Evolutionary conservation across 805 yeast genomes (phyloP).

Genomic region (Kregervanrija delftensis): DNA sequence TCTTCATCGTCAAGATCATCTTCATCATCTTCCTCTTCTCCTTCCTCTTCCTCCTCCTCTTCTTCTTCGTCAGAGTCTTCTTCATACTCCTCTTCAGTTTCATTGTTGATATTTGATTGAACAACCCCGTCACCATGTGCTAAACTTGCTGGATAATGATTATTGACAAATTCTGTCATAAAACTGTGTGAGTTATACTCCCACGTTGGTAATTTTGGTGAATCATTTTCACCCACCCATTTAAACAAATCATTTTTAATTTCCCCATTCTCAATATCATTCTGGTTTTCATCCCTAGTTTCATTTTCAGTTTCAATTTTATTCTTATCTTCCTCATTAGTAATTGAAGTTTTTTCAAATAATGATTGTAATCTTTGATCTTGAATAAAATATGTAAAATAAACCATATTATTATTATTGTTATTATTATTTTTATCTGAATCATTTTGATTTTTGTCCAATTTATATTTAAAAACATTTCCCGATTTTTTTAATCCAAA

Average conservation of each 20-base stretch:
- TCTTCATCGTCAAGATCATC: slow-evolving; percentile 1
- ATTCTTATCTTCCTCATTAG: neutral
- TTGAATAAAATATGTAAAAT: slow-evolving; percentile 18
- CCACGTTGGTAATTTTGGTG: slow-evolving; percentile 23
- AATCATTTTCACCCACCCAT: slow-evolving; percentile 15
- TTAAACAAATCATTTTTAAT: slow-evolving; percentile 1
- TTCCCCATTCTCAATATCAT: neutral
- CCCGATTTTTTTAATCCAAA: slow-evolving; percentile 48
- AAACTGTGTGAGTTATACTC: slow-evolving; percentile 25
- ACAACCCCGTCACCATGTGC: slow-evolving; percentile 2
- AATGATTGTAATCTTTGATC: slow-evolving; percentile 19
- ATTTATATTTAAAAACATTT: slow-evolving; percentile 36
- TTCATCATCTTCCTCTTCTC: slow-evolving; percentile 13
- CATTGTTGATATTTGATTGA: slow-evolving; percentile 19
- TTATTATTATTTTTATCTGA: neutral
- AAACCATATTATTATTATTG: slow-evolving; percentile 14
- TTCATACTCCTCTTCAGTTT: slow-evolving; percentile 28
- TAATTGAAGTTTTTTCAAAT: slow-evolving; percentile 2
- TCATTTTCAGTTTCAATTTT: neutral
- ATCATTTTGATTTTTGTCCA: neutral
- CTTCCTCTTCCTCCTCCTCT: slow-evolving; percentile 17
- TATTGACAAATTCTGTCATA: slow-evolving; percentile 26
- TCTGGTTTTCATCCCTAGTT: slow-evolving; percentile 1
- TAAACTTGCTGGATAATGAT: slow-evolving; percentile 16
- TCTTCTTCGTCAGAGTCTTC: slow-evolving; percentile 10